Evolutionary conservation across 1,139 yeast species (phyloP).

Genomic region (Hanseniaspora sp.): DNA sequence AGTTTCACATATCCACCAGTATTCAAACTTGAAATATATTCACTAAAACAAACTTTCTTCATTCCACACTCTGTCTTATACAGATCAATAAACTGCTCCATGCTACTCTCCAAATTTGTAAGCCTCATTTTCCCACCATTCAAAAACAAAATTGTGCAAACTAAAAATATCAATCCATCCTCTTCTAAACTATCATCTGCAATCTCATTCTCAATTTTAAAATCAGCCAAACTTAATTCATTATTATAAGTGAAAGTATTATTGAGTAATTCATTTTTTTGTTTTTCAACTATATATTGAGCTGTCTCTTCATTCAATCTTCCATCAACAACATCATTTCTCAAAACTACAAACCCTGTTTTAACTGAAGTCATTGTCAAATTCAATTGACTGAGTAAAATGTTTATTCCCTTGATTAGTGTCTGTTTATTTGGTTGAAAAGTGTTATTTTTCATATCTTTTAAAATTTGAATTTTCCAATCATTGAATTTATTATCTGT

Average conservation of each 20-base stretch:
- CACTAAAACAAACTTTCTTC: background rate
- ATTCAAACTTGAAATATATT: background rate
- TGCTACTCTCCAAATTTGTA: background rate
- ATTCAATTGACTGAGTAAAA: background rate
- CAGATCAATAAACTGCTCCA: conserved; percentile 5
- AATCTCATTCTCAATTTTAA: conserved; percentile 7
- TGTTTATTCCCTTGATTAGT: background rate
- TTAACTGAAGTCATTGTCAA: background rate
- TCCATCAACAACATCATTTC: background rate
- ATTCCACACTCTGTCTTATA: conserved; percentile 6
- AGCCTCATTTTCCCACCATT: conserved; percentile 12
- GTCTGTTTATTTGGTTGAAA: background rate
- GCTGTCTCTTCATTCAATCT: background rate
- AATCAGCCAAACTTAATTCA: background rate
- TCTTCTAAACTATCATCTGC: conserved; percentile 7
- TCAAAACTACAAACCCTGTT: background rate
- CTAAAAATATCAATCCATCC: conserved; percentile 7
- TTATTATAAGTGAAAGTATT: background rate
- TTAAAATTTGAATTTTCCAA: conserved; percentile 4
- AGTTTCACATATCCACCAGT: conserved; percentile 3
- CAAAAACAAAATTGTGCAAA: background rate
- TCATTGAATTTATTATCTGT: conserved; percentile 3
- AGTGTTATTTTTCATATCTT: background rate
- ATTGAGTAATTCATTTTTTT: background rate
- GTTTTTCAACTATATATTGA: background rate